Evolutionary conservation across 805 yeast genomes (phyloP).

Genomic region (Pichia nakasei): DNA sequence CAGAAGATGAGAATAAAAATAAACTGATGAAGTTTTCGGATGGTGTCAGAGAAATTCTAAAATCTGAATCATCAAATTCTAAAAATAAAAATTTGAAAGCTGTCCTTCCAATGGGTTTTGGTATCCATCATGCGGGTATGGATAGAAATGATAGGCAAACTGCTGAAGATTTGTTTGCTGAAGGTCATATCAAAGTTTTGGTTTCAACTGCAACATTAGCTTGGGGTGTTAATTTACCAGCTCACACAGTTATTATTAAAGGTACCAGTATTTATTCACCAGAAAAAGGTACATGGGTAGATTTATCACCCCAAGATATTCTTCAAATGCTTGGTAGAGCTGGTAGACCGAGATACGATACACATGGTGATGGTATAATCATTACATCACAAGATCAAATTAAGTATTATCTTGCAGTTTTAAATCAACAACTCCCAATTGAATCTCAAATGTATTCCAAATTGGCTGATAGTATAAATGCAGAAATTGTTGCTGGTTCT

Average conservation of each 20-base stretch:
- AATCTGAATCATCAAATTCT: constrained; percentile 51
- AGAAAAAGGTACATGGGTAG: constrained; percentile 80
- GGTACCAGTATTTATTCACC: constrained; percentile 95
- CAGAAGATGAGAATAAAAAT: constrained; percentile 44
- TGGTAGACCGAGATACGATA: constrained; percentile 92
- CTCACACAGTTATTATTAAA: constrained; percentile 86
- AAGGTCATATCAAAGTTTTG: constrained; percentile 72
- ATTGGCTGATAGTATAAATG: constrained; percentile 70
- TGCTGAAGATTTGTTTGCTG: constrained; percentile 82
- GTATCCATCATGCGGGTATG: constrained; percentile 89
- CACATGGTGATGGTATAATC: constrained; percentile 87
- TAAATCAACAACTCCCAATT: constrained; percentile 86
- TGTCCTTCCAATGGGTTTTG: constrained; percentile 65
- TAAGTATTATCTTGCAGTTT: constrained; percentile 81
- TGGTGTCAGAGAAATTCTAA: constrained; percentile 56
- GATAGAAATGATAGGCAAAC: constrained; percentile 61
- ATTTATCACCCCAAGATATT: constrained; percentile 89
- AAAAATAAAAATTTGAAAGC: constrained; percentile 47
- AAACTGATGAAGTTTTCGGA: constrained; percentile 36
- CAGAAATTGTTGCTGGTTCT: constrained; percentile 74
- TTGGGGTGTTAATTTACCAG: constrained; percentile 96
- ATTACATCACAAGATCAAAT: constrained; percentile 81
- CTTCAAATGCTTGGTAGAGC: constrained; percentile 98
- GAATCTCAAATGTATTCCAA: constrained; percentile 75
- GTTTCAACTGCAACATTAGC: constrained; percentile 92